Evolutionary conservation across 2,329 filamentous ascomycete genomes (phyloP), one percentile per base, ranked within the genome.

Genomic region (Phaeosphaeriaceae sp.): DNA sequence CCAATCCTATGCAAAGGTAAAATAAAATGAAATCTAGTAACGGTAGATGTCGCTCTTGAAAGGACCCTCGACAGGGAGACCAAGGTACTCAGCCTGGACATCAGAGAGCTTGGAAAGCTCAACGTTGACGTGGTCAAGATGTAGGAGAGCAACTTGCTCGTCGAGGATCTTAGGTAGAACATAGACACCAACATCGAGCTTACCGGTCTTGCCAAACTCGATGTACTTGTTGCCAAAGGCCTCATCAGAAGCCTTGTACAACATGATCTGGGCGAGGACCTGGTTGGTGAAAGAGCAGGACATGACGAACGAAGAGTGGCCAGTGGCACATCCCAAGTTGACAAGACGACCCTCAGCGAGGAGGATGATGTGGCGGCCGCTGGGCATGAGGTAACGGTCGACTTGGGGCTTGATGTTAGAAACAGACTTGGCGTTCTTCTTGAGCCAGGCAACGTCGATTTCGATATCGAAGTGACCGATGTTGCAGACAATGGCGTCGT

Each of bases 231-330:
- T 82, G 79, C 88, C 86, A 77, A 96, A 99, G 50, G 82, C 88
- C 75, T 84, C 85, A 76, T 97, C 92, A 70, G 88, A 83, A 71
- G 87, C 88, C 89, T 97, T 97, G 89, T 80, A 99, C 73, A 99
- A 83, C 83, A 96, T 88, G 82, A 99, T 97, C 84, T 99, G 94
- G 66, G 94, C 94, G 77, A 99, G 90, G 71, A 97, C 94, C 86
- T 99, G 94, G 89, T 99, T 99, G 86, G 92, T 96, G 89, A 99
- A 99, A 61, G 93, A 97, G 89, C 94, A 99, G 70, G 92, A 97
- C 94, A 99, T 97, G 84, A 99, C 94, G 80, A 99, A 99, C 44
- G 93, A 97, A 66, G 92, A 96, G 89, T 99, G 94, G 67, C 94
- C 94, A 61, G 94, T 99, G 75, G 94, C 94, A 80, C 94, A 99